phyloP scores from a whole-genome alignment of 2,329 filamentous ascomycete species.

The Trichophyton rubrum region DNA sequence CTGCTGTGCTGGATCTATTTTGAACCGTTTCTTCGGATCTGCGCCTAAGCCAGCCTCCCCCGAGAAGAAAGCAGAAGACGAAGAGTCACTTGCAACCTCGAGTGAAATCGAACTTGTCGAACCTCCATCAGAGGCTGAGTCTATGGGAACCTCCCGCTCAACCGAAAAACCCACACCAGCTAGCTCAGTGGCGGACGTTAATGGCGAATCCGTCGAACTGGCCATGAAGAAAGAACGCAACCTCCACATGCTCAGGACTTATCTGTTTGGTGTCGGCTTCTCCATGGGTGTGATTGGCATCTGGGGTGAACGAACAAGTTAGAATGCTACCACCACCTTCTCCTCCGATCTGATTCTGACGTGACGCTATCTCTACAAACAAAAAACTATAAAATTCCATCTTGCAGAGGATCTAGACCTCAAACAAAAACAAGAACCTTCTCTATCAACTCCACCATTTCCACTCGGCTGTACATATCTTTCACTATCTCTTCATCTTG shows the following conservation, averaged over 20 bases:
- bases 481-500: neutral
- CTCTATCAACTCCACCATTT: neutral
- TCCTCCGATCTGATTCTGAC: neutral
- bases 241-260: slow-evolving; percentile 27
- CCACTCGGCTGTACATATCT: neutral
- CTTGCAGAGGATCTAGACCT: neutral
- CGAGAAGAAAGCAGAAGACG: slow-evolving; percentile 19
- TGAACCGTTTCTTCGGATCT: slow-evolving; percentile 1
- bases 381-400: neutral
- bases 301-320: slow-evolving; percentile 33
- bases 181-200: slow-evolving; percentile 26
- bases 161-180: slow-evolving; percentile 1
- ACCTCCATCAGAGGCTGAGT: slow-evolving; percentile 9
- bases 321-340: neutral
- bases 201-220: slow-evolving; percentile 34
- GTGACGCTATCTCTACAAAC: neutral
- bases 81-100: slow-evolving; percentile 11
- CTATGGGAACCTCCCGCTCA: neutral
- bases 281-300: slow-evolving; percentile 37
- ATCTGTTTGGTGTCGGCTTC: slow-evolving; percentile 31
- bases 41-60: neutral
- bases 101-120: slow-evolving; percentile 15
- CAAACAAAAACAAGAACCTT: neutral
- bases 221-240: slow-evolving; percentile 33
- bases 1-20: neutral